These are phyloP conservation scores for Cubamyces lactineus DNA, from an alignment of 768 basidiomycete genomes.

Conservation along the genomic window DNA sequence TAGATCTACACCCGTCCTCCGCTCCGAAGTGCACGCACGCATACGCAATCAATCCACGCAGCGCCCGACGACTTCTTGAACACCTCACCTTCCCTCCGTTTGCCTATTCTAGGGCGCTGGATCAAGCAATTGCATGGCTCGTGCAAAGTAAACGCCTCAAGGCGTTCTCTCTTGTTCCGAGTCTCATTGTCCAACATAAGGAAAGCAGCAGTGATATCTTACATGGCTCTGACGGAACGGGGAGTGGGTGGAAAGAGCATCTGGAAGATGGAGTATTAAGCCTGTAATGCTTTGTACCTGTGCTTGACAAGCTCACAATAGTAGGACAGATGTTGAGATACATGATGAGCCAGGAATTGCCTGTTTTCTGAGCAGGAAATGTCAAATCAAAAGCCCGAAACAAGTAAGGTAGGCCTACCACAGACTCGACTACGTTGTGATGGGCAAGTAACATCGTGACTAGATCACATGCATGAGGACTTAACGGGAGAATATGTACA, in stretches of 20 bases:
- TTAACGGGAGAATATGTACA: too few species aligned
- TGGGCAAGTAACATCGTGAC: too few species aligned
- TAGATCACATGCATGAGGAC: too few species aligned
- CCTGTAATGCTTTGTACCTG: too few species aligned
- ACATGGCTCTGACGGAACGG: slow-evolving; percentile 42
- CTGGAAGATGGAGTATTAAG: slow-evolving; percentile 52
- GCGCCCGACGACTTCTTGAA: slow-evolving; percentile 62
- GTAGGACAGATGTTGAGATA: too few species aligned
- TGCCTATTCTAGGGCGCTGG: slow-evolving; percentile 77
- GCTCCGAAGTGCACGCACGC: slow-evolving; percentile 75
- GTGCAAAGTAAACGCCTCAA: slow-evolving; percentile 56
- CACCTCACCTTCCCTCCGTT: slow-evolving; percentile 66
- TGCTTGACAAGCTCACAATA: too few species aligned
- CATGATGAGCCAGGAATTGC: too few species aligned
- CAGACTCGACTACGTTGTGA: too few species aligned
- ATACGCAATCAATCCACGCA: slow-evolving; percentile 60
- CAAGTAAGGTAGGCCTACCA: too few species aligned
- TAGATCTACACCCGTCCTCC: slow-evolving; percentile 56
- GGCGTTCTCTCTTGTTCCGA: slow-evolving; percentile 68
- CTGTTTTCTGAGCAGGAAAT: too few species aligned
- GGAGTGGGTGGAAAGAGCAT: slow-evolving; percentile 59
- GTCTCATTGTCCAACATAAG: slow-evolving; percentile 69
- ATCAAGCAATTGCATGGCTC: slow-evolving; percentile 74
- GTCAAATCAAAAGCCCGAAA: too few species aligned
- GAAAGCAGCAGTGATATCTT: slow-evolving; percentile 57